These are phyloP conservation scores for Corymbia citriodora DNA, from an alignment of 441 rosid species.

Conservation along the genomic window DNA sequence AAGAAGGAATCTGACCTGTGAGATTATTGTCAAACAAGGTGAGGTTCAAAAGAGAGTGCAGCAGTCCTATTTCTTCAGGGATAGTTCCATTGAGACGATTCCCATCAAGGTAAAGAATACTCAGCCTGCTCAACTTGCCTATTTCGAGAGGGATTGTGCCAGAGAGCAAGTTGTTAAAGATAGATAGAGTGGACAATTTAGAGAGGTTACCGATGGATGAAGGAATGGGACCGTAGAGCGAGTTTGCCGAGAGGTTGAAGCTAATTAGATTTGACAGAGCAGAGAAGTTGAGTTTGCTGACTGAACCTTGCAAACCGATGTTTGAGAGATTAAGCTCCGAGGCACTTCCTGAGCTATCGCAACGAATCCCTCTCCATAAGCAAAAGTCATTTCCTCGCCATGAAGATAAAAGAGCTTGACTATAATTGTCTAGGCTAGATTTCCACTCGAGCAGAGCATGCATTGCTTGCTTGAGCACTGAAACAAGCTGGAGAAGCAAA, in stretches of 20 bases:
- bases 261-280: background rate
- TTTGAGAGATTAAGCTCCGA: background rate
- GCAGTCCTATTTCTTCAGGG: background rate
- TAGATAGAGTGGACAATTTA: background rate
- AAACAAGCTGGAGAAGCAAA: background rate
- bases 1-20: background rate
- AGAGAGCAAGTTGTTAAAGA: background rate
- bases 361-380: background rate
- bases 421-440: background rate
- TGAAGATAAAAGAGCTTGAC: background rate
- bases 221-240: background rate
- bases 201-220: background rate
- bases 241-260: background rate
- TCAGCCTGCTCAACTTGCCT: background rate
- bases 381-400: background rate
- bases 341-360: background rate
- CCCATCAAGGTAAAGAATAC: background rate
- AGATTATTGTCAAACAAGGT: background rate
- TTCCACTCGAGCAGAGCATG: background rate
- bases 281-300: background rate
- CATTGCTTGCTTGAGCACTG: background rate
- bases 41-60: background rate
- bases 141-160: background rate
- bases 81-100: background rate
- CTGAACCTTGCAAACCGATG: background rate